Evolutionary conservation across 306 rosid species (phyloP).

Genomic region (Astragalus membranaceus): DNA sequence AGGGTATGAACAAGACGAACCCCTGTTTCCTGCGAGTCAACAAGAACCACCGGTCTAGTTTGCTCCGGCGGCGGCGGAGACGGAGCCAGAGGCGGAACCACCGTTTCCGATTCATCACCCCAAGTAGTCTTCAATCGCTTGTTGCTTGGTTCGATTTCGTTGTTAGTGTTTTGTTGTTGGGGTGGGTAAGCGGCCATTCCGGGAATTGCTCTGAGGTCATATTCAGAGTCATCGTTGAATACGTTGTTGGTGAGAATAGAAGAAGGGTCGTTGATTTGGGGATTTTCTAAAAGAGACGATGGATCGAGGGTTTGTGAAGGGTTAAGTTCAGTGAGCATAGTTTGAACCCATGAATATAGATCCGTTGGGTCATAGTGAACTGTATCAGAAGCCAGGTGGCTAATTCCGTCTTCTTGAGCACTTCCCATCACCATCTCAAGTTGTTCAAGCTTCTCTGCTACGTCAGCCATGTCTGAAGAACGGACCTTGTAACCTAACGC

Average conservation of each 20-base stretch:
- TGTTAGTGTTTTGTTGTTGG: not conserved
- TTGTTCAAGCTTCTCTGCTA: constrained; percentile 73
- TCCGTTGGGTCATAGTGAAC: constrained; percentile 80
- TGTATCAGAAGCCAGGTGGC: constrained; percentile 52
- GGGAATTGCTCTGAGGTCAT: constrained; percentile 75
- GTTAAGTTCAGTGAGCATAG: constrained; percentile 64
- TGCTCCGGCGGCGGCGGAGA: constrained; percentile 20
- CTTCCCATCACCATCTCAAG: constrained; percentile 71
- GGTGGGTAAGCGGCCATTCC: constrained; percentile 68
- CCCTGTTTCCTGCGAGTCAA: constrained; percentile 64
- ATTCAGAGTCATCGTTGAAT: constrained; percentile 65
- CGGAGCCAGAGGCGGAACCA: not conserved
- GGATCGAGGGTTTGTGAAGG: constrained; percentile 16
- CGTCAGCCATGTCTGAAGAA: constrained; percentile 65
- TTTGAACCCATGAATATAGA: constrained; percentile 76
- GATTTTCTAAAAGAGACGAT: not conserved
- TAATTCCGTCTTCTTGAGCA: constrained; percentile 61
- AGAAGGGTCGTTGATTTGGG: constrained; percentile 21
- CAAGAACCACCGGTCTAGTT: constrained; percentile 54
- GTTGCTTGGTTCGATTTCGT: not conserved
- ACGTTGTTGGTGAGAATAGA: not conserved
- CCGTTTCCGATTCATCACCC: constrained; percentile 13
- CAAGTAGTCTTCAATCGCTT: constrained; percentile 35
- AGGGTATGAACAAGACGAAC: constrained; percentile 78
- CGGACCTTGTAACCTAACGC: constrained; percentile 74